These are phyloP conservation scores for Rhododendron griersonianum DNA, from an alignment of 148 eudicot species.

Conservation along the genomic window DNA sequence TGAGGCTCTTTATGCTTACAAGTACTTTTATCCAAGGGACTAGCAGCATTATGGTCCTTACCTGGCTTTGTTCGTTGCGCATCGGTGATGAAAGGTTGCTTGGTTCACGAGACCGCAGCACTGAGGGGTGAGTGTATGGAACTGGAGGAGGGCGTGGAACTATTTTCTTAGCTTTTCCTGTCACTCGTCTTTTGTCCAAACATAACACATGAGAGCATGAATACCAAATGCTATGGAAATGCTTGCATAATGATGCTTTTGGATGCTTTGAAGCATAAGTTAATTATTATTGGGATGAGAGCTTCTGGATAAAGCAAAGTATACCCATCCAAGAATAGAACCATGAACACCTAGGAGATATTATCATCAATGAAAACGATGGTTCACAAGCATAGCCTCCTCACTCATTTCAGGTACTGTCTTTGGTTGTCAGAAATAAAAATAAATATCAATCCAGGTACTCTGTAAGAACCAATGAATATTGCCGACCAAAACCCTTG, in stretches of 20 bases:
- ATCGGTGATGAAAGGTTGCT: constrained; percentile 17
- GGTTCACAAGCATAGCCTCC: not conserved
- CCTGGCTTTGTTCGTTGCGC: constrained; percentile 26
- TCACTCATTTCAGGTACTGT: not conserved
- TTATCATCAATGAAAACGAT: not conserved
- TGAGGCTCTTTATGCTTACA: not conserved
- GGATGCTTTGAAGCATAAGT: not conserved
- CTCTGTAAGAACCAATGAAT: not conserved
- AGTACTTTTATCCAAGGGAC: not conserved
- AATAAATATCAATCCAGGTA: not conserved
- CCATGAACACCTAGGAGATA: not conserved
- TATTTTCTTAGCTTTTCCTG: constrained; percentile 39
- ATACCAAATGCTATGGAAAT: constrained; percentile 2
- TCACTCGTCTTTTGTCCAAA: constrained; percentile 18
- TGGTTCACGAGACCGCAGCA: constrained; percentile 3
- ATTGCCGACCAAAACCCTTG: not conserved
- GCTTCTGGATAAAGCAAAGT: not conserved
- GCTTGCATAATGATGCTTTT: not conserved
- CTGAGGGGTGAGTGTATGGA: constrained; percentile 13
- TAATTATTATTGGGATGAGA: not conserved
- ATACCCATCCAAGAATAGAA: not conserved
- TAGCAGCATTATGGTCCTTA: not conserved
- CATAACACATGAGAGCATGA: not conserved
- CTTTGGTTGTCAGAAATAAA: not conserved
- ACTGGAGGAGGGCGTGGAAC: constrained; percentile 35